Evolutionary conservation across 78 protist species (phyloP).

Genomic region (Guillardia theta): DNA sequence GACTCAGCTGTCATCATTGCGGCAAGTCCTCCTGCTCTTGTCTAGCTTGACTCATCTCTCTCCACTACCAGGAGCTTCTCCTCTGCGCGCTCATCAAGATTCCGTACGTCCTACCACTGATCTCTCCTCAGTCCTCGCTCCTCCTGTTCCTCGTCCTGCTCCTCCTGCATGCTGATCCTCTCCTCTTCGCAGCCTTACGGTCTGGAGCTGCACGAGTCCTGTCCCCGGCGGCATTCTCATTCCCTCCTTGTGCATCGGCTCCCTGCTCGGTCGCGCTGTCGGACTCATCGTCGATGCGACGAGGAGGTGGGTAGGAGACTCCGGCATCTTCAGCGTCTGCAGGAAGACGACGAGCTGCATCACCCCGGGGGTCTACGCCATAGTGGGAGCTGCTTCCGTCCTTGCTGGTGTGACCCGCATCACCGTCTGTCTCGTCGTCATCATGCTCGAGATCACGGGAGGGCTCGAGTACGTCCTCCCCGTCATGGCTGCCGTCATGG

Average conservation of each 20-base stretch:
- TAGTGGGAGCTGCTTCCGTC: slow-evolving; percentile 69
- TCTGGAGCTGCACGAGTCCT: neutral
- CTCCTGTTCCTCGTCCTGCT: neutral
- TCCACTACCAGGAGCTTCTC: too few relatives aligned
- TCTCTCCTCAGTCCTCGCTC: neutral
- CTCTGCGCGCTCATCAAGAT: neutral
- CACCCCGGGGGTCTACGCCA: slow-evolving; percentile 35
- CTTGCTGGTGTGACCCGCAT: slow-evolving; percentile 28
- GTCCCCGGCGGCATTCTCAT: slow-evolving; percentile 2
- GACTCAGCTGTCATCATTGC: too few relatives aligned
- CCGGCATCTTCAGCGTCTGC: neutral
- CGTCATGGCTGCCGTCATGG: slow-evolving; percentile 1
- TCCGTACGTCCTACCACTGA: neutral
- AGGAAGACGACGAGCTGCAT: neutral
- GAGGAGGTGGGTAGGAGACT: neutral
- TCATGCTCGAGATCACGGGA: slow-evolving; percentile 66
- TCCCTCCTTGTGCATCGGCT: slow-evolving; percentile 57
- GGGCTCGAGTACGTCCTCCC: slow-evolving; percentile 51
- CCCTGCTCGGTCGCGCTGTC: slow-evolving; percentile 53
- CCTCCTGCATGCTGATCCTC: neutral
- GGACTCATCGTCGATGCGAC: slow-evolving; percentile 34
- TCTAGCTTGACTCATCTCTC: too few relatives aligned
- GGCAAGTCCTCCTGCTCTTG: too few relatives aligned
- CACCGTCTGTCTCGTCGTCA: slow-evolving; percentile 1
- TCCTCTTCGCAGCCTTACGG: neutral